phyloP scores from a whole-genome alignment of 1,284 basidiomycete genomes.

The Neolentinus lepideus region DNA sequence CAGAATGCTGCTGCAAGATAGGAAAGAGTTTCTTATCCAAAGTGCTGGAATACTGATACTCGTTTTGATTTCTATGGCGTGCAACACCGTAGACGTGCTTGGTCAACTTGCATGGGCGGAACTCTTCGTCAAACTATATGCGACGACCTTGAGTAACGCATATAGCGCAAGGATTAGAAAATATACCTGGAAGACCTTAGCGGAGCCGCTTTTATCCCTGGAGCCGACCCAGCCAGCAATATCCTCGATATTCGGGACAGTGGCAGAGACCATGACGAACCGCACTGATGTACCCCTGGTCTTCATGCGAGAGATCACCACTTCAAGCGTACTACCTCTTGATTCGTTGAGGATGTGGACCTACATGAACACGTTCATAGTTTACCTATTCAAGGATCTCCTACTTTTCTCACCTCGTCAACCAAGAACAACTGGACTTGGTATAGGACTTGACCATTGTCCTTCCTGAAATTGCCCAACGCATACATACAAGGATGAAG shows the following conservation, averaged over 20 bases:
- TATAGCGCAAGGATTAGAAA: neutral
- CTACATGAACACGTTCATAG: conserved; percentile 28
- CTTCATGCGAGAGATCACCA: conserved; percentile 91
- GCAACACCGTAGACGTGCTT: conserved; percentile 62
- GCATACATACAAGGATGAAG: neutral
- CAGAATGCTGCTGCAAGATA: conserved; percentile 61
- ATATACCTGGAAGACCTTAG: conserved; percentile 67
- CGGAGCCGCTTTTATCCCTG: conserved; percentile 35
- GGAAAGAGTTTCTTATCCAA: conserved; percentile 75
- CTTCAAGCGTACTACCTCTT: conserved; percentile 88
- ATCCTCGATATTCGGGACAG: conserved; percentile 90
- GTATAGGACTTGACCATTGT: conserved; percentile 58
- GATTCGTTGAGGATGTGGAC: conserved; percentile 90
- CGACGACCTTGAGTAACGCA: neutral
- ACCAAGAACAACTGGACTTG: conserved; percentile 77
- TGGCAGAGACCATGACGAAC: conserved; percentile 88
- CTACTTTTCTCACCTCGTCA: conserved; percentile 63
- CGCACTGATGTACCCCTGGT: conserved; percentile 61
- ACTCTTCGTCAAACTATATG: conserved; percentile 84
- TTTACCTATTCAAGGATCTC: neutral
- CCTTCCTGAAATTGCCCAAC: conserved; percentile 37
- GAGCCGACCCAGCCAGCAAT: conserved; percentile 86
- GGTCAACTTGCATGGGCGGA: conserved; percentile 77
- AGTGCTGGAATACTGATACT: conserved; percentile 69
- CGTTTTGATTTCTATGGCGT: conserved; percentile 59